Evolutionary conservation across 345 rosid genomes (phyloP).

Genomic region (Linum tenue): DNA sequence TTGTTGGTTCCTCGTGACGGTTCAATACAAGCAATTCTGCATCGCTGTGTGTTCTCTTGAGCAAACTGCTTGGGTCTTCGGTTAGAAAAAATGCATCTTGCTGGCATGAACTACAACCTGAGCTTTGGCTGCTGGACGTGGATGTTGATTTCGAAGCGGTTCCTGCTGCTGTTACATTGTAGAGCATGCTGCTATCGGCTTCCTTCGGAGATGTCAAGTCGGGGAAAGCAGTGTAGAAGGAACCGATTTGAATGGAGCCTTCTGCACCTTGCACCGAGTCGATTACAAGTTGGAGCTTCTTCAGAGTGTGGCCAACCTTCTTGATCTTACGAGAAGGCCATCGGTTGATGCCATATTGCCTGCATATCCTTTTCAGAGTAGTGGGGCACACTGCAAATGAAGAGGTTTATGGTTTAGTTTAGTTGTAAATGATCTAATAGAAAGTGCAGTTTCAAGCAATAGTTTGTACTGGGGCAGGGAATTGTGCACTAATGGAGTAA

Average conservation of each 20-base stretch:
- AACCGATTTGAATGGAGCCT: constrained; percentile 65
- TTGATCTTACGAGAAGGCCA: constrained; percentile 98
- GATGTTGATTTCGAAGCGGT: constrained; percentile 53
- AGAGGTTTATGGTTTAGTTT: neutral
- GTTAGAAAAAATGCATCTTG: constrained; percentile 18
- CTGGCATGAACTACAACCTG: constrained; percentile 58
- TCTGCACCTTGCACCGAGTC: constrained; percentile 89
- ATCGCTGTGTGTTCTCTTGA: constrained; percentile 45
- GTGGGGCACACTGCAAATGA: constrained; percentile 86
- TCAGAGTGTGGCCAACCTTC: constrained; percentile 86
- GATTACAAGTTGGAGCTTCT: constrained; percentile 82
- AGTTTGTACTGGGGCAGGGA: too few relatives aligned
- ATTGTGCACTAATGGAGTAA: too few relatives aligned
- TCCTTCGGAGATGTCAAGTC: constrained; percentile 57
- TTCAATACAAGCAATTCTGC: constrained; percentile 36
- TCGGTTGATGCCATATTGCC: constrained; percentile 78
- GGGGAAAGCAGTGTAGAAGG: constrained; percentile 81
- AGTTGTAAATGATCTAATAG: too few relatives aligned
- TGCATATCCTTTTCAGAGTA: constrained; percentile 91
- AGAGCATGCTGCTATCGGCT: constrained; percentile 29
- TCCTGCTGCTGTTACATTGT: constrained; percentile 17
- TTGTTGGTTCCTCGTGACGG: constrained; percentile 32
- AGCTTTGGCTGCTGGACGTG: constrained; percentile 69
- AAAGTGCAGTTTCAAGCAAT: too few relatives aligned
- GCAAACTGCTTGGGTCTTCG: constrained; percentile 28